Conservation (phyloP, 257 asterid genomes). For the Nyctanthes arbortristis region DNA sequence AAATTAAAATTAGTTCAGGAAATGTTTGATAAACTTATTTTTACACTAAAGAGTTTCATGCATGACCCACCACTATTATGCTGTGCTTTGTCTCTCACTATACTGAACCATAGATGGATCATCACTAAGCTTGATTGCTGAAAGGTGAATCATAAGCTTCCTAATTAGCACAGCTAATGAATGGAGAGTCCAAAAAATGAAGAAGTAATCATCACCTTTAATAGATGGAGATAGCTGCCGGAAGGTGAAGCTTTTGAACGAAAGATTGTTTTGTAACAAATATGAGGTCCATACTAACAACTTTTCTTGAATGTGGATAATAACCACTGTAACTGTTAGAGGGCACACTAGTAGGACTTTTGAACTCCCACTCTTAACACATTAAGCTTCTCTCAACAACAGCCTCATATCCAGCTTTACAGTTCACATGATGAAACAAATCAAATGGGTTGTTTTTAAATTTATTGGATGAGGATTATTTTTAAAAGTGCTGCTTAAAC, state of each 20-base stretch:
- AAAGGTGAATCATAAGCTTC: not conserved
- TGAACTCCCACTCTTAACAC: too few relatives aligned
- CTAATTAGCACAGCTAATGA: not conserved
- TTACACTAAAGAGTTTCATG: not conserved
- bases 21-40: slow-evolving; percentile 1
- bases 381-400: too few relatives aligned
- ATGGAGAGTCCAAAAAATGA: too few relatives aligned
- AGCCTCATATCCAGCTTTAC: not conserved
- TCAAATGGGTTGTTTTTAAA: not conserved
- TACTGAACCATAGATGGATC: not conserved
- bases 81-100: not conserved
- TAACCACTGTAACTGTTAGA: too few relatives aligned
- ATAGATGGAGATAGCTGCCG: too few relatives aligned
- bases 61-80: not conserved
- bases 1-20: not conserved
- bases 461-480: not conserved
- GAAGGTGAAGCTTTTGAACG: too few relatives aligned
- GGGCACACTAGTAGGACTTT: too few relatives aligned
- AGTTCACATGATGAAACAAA: not conserved
- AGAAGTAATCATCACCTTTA: too few relatives aligned
- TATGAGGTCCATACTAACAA: too few relatives aligned
- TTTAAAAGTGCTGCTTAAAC: not conserved
- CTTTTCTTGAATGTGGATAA: too few relatives aligned
- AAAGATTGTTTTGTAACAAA: too few relatives aligned
- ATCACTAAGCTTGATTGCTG: not conserved